A percentile compares a stretch with the other conserved stretches of the same genome.
phyloP scores from a whole-genome alignment of 2,329 filamentous ascomycete genomes.

The Harringtonia lauricola region DNA sequence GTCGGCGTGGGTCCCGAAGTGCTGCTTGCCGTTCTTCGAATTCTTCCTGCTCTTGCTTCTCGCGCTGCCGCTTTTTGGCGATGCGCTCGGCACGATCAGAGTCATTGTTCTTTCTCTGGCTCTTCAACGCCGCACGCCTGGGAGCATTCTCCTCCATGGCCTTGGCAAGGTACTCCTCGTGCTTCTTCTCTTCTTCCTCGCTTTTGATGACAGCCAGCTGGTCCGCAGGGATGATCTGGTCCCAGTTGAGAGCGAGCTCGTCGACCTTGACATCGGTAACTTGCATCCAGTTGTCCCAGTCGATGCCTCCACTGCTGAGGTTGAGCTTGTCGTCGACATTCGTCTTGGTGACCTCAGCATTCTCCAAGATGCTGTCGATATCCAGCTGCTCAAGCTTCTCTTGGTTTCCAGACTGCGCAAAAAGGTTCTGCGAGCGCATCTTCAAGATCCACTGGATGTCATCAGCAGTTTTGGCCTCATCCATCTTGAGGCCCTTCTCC shows the following conservation, averaged over 20 bases:
- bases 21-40: constrained; percentile 64
- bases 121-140: constrained; percentile 57
- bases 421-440: constrained; percentile 97
- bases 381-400: constrained; percentile 94
- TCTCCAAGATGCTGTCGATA: constrained; percentile 92
- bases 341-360: constrained; percentile 93
- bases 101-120: constrained; percentile 34
- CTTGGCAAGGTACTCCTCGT: constrained; percentile 72
- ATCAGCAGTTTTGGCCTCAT: constrained; percentile 80
- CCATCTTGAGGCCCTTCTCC: constrained; percentile 61
- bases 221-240: constrained; percentile 94
- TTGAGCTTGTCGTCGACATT: constrained; percentile 87
- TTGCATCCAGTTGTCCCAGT: constrained; percentile 91
- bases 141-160: constrained; percentile 79
- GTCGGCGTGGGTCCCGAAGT: constrained; percentile 73
- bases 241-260: constrained; percentile 72
- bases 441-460: constrained; percentile 96
- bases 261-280: constrained; percentile 98
- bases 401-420: constrained; percentile 94
- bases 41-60: constrained; percentile 59
- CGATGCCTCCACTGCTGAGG: constrained; percentile 76
- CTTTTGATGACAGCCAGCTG: constrained; percentile 82
- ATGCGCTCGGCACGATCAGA: constrained; percentile 54
- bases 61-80: constrained; percentile 54
- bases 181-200: constrained; percentile 73